A percentile compares a stretch with the other conserved stretches of the same genome.
Evolutionary conservation across 768 basidiomycete genomes (phyloP).

Genomic region (Boletus huronensis): DNA sequence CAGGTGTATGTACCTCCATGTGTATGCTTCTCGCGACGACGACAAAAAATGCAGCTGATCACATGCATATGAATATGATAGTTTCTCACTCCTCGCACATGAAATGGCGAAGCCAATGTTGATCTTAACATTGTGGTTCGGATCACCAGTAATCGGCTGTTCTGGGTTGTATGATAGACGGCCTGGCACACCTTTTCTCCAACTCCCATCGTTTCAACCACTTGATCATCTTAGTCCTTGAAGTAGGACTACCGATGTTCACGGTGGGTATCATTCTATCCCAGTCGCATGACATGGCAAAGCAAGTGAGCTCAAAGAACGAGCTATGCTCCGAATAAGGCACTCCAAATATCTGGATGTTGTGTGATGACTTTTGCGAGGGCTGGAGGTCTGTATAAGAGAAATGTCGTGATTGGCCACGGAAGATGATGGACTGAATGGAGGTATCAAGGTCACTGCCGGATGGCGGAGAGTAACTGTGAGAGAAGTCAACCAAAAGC

Average conservation of each 20-base stretch:
- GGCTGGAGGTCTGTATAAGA: constrained; percentile 64
- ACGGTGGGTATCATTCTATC: constrained; percentile 93
- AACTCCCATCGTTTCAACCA: constrained; percentile 91
- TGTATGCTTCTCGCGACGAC: constrained; percentile 17
- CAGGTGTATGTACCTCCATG: constrained; percentile 17
- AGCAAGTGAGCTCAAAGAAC: constrained; percentile 93
- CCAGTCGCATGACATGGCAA: constrained; percentile 86
- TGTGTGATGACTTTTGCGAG: constrained; percentile 65
- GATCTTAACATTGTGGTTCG: neutral
- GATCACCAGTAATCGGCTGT: constrained; percentile 46
- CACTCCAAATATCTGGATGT: constrained; percentile 73
- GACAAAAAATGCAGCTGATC: constrained; percentile 19
- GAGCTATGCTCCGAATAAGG: constrained; percentile 96
- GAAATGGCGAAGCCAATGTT: too few species aligned
- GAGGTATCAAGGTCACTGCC: constrained; percentile 62
- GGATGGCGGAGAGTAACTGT: constrained; percentile 62
- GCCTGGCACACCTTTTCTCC: constrained; percentile 60
- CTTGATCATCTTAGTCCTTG: constrained; percentile 79
- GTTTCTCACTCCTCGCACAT: neutral
- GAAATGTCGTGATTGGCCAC: constrained; percentile 64
- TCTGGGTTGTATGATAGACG: constrained; percentile 36
- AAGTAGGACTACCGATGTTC: constrained; percentile 71
- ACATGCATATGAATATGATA: constrained; percentile 14
- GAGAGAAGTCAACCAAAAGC: constrained; percentile 1
- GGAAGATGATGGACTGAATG: constrained; percentile 65